phyloP scores from a whole-genome alignment of 768 basidiomycete genomes.

The Trametes gibbosa region DNA sequence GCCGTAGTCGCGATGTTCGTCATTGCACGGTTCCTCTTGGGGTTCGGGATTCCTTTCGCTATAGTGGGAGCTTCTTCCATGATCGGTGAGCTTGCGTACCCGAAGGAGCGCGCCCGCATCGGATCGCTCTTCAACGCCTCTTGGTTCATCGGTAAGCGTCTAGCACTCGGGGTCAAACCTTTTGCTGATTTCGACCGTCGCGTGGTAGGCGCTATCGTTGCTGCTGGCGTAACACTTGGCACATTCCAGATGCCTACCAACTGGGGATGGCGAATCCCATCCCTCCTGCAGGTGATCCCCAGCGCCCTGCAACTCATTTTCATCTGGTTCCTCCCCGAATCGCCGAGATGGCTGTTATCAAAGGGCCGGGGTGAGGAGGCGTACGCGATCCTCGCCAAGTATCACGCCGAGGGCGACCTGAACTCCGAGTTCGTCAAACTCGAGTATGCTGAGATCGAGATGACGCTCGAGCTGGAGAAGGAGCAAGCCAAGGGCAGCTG shows the following conservation, averaged over 20 bases:
- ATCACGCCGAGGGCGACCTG: constrained; percentile 59
- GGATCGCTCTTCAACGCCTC: constrained; percentile 64
- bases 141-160: constrained; percentile 50
- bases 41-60: constrained; percentile 59
- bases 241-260: constrained; percentile 57
- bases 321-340: constrained; percentile 60
- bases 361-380: constrained; percentile 68
- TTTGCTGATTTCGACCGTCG: constrained; percentile 1
- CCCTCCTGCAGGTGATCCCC: constrained; percentile 56
- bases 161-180: not conserved
- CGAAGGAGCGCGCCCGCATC: constrained; percentile 64
- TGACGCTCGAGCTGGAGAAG: constrained; percentile 50
- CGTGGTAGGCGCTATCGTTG: constrained; percentile 49
- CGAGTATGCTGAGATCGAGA: constrained; percentile 53
- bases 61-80: constrained; percentile 65
- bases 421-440: constrained; percentile 55
- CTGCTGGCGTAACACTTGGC: constrained; percentile 58
- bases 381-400: constrained; percentile 51
- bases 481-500: constrained; percentile 47
- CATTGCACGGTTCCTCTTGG: constrained; percentile 51
- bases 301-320: constrained; percentile 52
- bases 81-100: constrained; percentile 67
- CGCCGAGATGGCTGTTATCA: constrained; percentile 60
- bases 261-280: constrained; percentile 72
- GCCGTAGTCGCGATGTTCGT: constrained; percentile 56